Conservation (phyloP, 495 filamentous ascomycete genomes). For the Barbatosphaeria neglecta region DNA sequence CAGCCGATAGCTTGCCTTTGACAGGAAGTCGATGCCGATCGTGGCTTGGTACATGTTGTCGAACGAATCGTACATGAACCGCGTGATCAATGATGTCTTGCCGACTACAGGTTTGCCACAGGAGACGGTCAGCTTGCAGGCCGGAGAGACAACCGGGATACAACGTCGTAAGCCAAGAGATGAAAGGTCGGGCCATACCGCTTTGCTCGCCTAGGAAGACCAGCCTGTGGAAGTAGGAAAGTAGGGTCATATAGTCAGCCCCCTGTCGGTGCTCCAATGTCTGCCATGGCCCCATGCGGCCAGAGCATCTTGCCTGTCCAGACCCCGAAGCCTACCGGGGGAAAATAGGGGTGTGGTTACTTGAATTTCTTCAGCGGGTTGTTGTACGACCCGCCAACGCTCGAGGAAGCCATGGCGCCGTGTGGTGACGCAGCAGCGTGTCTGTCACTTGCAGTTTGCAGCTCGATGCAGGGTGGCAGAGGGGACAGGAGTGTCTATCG, state of each 20-base stretch:
- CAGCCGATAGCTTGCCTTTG: constrained; percentile 54
- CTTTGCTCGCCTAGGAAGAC: constrained; percentile 97
- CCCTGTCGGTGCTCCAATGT: constrained; percentile 4
- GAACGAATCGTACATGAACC: constrained; percentile 99
- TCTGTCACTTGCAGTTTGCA: neutral
- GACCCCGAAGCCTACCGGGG: neutral
- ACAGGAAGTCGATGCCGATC: constrained; percentile 98
- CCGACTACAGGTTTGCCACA: constrained; percentile 65
- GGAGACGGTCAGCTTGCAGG: constrained; percentile 7
- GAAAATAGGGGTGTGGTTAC: constrained; percentile 33
- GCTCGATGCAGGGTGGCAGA: neutral
- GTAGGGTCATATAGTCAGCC: constrained; percentile 6
- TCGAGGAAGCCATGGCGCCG: constrained; percentile 33
- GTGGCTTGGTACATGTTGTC: constrained; percentile 99
- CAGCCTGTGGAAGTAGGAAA: constrained; percentile 58
- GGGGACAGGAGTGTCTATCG: neutral
- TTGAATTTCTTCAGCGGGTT: constrained; percentile 99
- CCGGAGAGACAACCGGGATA: neutral
- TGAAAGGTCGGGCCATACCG: constrained; percentile 45
- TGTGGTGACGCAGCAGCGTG: constrained; percentile 1
- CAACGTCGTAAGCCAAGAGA: too few relatives aligned
- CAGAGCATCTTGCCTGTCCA: neutral
- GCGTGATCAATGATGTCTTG: constrained; percentile 95
- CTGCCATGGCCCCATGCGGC: too few relatives aligned
- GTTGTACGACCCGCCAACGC: constrained; percentile 76